A percentile compares a stretch with the other conserved stretches of the same genome.
phyloP scores from a whole-genome alignment of 768 basidiomycete species.

The Russula sp. region DNA sequence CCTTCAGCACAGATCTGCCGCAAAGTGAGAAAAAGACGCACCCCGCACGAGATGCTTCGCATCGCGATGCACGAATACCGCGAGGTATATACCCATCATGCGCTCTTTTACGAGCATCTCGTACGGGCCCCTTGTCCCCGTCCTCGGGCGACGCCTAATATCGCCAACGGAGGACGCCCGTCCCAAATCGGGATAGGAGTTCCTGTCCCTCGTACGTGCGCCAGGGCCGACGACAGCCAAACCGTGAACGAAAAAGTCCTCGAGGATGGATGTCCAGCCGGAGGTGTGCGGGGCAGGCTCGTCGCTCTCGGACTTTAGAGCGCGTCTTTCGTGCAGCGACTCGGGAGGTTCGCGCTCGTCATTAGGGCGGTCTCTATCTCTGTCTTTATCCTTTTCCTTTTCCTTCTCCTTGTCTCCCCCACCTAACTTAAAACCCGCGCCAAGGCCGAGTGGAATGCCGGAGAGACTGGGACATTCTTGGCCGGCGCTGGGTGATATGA shows the following conservation, averaged over 20 bases:
- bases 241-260: slow-evolving; percentile 60
- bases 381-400: slow-evolving; percentile 31
- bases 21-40: slow-evolving; percentile 25
- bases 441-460: slow-evolving; percentile 75
- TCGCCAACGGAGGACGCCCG: slow-evolving; percentile 29
- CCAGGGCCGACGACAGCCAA: slow-evolving; percentile 8
- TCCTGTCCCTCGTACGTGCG: slow-evolving; percentile 35
- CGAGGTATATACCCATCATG: slow-evolving; percentile 83
- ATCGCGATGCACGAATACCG: slow-evolving; percentile 70
- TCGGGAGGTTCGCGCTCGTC: slow-evolving; percentile 21
- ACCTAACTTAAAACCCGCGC: slow-evolving; percentile 69
- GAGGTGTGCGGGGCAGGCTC: slow-evolving; percentile 27
- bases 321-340: slow-evolving; percentile 25
- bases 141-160: slow-evolving; percentile 41
- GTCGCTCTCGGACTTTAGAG: slow-evolving; percentile 28
- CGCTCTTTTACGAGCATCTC: slow-evolving; percentile 82
- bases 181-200: slow-evolving; percentile 27
- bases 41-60: slow-evolving; percentile 59
- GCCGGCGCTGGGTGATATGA: slow-evolving; percentile 44
- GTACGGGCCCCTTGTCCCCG: slow-evolving; percentile 64
- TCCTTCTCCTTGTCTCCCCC: slow-evolving; percentile 34
- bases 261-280: slow-evolving; percentile 74
- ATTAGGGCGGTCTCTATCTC: slow-evolving; percentile 10
- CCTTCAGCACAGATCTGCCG: slow-evolving; percentile 6
- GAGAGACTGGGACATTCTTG: slow-evolving; percentile 81